phyloP scores from a whole-genome alignment of 2,329 filamentous ascomycete species.

The Epichloe amarillans region DNA sequence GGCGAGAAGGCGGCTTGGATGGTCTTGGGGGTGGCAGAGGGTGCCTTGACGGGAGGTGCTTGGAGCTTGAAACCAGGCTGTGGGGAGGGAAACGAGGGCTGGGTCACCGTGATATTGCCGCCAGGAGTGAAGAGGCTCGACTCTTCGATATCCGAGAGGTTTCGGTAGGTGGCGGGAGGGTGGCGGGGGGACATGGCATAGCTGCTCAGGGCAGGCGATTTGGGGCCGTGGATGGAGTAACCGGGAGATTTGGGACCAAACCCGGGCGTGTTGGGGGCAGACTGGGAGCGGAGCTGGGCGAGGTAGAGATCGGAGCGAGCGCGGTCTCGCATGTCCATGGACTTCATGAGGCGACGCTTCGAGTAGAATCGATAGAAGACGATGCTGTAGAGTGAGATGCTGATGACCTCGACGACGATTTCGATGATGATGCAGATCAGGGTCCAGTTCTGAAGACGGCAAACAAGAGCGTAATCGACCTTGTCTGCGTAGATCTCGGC shows the following conservation, averaged over 20 bases:
- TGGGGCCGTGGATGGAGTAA: conserved; percentile 14
- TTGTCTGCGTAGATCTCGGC: conserved; percentile 64
- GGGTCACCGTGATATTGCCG: conserved; percentile 45
- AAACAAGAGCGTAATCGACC: conserved; percentile 80
- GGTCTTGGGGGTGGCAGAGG: conserved; percentile 61
- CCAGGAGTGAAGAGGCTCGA: conserved; percentile 38
- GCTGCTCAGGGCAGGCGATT: conserved; percentile 30
- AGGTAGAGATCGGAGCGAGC: conserved; percentile 93
- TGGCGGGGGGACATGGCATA: conserved; percentile 47
- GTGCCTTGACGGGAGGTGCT: conserved; percentile 67
- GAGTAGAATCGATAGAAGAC: conserved; percentile 97
- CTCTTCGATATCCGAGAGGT: conserved; percentile 31
- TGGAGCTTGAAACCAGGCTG: conserved; percentile 70
- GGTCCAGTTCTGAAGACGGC: conserved; percentile 86
- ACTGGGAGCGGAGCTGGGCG: conserved; percentile 69
- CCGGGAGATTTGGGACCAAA: conserved; percentile 53
- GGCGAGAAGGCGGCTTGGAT: conserved; percentile 50
- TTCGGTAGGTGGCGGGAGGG: conserved; percentile 43
- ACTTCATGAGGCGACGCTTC: conserved; percentile 89
- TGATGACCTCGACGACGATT: conserved; percentile 80
- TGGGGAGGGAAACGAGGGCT: conserved; percentile 43
- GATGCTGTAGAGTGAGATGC: conserved; percentile 82
- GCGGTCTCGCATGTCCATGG: conserved; percentile 90
- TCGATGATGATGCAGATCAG: conserved; percentile 97
- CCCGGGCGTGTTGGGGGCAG: conserved; percentile 87